Conservation (phyloP, 257 asterid species). For the Nicotiana obtusifolia region DNA sequence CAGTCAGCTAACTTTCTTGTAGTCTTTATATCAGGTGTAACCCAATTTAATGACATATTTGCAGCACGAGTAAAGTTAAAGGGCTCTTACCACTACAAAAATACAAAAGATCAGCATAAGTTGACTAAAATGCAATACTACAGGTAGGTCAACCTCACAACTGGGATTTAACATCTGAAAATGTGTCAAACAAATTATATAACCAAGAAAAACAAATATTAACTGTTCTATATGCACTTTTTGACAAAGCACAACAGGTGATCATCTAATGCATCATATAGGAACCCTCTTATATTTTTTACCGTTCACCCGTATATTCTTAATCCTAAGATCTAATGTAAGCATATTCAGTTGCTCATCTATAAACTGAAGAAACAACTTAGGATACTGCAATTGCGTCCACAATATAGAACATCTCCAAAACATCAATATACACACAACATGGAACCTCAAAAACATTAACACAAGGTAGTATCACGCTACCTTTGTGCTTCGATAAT, state of each 20-base stretch:
- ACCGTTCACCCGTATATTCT: neutral
- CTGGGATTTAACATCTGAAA: neutral
- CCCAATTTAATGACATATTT: neutral
- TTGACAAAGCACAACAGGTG: neutral
- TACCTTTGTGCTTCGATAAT: constrained; percentile 81
- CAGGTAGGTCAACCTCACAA: constrained; percentile 1
- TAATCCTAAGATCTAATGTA: constrained; percentile 1
- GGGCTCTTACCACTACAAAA: neutral
- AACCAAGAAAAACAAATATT: neutral
- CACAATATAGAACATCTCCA: neutral
- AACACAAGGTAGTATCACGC: neutral
- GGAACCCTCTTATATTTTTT: neutral
- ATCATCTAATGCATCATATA: neutral
- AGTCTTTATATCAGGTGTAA: neutral
- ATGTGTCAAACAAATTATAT: neutral
- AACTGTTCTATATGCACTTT: neutral
- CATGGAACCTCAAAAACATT: neutral
- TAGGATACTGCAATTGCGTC: neutral
- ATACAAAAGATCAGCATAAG: neutral
- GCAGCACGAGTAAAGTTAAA: neutral
- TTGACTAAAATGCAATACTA: neutral
- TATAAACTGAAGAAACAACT: neutral
- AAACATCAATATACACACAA: neutral
- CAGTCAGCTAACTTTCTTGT: neutral
- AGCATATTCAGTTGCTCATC: constrained; percentile 4